Conservation (phyloP, 106 monocot species). For the Hemerocallis citrina region DNA sequence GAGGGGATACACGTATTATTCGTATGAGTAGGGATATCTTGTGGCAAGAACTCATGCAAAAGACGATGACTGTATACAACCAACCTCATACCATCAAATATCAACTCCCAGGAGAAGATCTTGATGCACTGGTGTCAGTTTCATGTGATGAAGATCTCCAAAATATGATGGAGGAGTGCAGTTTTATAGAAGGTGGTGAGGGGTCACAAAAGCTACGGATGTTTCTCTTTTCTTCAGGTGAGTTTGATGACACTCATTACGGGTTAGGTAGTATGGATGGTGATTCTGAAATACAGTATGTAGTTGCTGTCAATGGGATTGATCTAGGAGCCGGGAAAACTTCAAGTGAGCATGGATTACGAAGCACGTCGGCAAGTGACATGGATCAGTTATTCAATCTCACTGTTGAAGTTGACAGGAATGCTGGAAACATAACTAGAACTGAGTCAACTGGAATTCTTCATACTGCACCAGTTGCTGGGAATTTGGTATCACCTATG, state of each 20-base stretch:
- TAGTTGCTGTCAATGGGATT: conserved; percentile 91
- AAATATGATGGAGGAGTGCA: conserved; percentile 96
- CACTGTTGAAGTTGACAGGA: conserved; percentile 30
- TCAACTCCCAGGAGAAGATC: conserved; percentile 86
- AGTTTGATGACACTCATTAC: conserved; percentile 44
- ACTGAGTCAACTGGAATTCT: conserved; percentile 10
- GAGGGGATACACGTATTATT: conserved; percentile 81
- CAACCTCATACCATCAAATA: conserved; percentile 72
- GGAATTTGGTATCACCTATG: conserved; percentile 13
- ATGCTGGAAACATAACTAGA: conserved; percentile 16
- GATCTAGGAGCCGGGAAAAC: conserved; percentile 33
- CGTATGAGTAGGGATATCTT: conserved; percentile 53
- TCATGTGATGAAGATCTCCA: conserved; percentile 86
- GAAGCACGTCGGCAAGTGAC: conserved; percentile 38
- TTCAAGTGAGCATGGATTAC: conserved; percentile 42
- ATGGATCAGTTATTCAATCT: conserved; percentile 66
- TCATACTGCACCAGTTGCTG: neutral
- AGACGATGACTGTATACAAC: conserved; percentile 40
- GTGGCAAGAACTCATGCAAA: conserved; percentile 77
- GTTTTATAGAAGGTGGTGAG: conserved; percentile 43
- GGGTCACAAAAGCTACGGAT: conserved; percentile 73
- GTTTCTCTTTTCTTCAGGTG: conserved; percentile 67
- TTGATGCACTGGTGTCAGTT: conserved; percentile 88
- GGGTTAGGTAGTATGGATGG: conserved; percentile 47
- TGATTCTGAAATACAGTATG: conserved; percentile 62